Base-by-base conservation (phyloP, 768 basidiomycete genomes). In the Udeniomyces megalosporus region DNA sequence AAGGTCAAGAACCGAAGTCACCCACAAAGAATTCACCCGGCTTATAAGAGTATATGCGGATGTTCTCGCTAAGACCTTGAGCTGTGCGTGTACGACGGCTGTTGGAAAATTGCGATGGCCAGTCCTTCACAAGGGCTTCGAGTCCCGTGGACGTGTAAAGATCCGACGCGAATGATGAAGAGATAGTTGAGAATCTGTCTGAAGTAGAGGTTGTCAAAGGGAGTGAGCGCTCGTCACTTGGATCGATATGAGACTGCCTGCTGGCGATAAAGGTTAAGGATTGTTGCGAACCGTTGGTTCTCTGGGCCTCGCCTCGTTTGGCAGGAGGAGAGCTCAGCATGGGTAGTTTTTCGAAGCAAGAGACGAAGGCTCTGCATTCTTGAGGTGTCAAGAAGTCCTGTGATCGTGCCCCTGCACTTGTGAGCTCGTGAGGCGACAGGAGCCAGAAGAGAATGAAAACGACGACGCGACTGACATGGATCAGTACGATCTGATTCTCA, bases 221-320 rank as follows among this genome's bases (percentile, higher is more conserved):
- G n/a, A n/a, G n/a, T n/a, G n/a, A n/a, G n/a, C n/a, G n/a, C n/a
- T n/a, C n/a, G n/a, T n/a, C n/a, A n/a, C n/a, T n/a, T n/a, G n/a
- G n/a, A n/a, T n/a, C n/a, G n/a, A n/a, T n/a, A n/a, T n/a, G n/a
- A n/a, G n/a, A n/a, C n/a, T n/a, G n/a, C n/a, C n/a, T n/a, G n/a
- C n/a, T n/a, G n/a, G 58, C 4, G 32, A 42, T 11, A 17, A 56
- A 17, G 1, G 28, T 20, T 2, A n/a, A 42, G 29, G 42, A 26
- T n/a, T 4, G 10, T 12, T n/a, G 45, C 61, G 32, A 7, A 58
- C 62, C 35, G 42, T 63, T 63, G 22, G 62, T 58, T 14, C 62
- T 24, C 32, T 63, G 28, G 31, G 62, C 62, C 44, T 63, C 62
- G 10, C 62, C 62, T 50, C 56, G 47, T 32, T 63, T 63, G 7